Evolutionary conservation across 148 eudicot species (phyloP).

Genomic region (Pharnaceum exiguum): DNA sequence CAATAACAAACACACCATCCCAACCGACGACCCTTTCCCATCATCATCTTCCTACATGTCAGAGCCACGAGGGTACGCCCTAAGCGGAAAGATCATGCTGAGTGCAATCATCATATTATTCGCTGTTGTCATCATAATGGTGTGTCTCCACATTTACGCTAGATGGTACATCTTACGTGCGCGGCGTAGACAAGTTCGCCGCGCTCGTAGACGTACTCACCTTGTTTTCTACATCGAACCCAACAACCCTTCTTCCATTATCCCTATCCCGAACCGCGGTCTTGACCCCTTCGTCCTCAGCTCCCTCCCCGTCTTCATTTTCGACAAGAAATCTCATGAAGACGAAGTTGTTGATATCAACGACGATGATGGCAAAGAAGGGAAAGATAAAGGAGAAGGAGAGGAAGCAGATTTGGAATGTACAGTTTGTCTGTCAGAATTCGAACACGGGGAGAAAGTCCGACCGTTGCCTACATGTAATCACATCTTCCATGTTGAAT

Average conservation of each 20-base stretch:
- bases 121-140: constrained; percentile 57
- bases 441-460: constrained; percentile 57
- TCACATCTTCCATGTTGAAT: constrained; percentile 64
- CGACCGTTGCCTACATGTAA: constrained; percentile 65
- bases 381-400: not conserved
- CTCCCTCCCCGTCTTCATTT: constrained; percentile 48
- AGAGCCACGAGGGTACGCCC: constrained; percentile 34
- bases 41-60: not conserved
- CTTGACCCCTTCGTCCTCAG: constrained; percentile 47
- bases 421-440: constrained; percentile 89
- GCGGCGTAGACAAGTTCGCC: constrained; percentile 40
- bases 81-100: constrained; percentile 81
- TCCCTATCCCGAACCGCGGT: constrained; percentile 31
- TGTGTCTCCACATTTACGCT: constrained; percentile 68
- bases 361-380: no score
- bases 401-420: constrained; percentile 40
- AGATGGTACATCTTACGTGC: constrained; percentile 67
- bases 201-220: constrained; percentile 44
- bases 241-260: constrained; percentile 4
- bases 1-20: not conserved
- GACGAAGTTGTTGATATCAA: not conserved
- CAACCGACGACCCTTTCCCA: not conserved
- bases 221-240: constrained; percentile 60
- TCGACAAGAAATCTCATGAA: not conserved
- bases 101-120: constrained; percentile 63